phyloP scores from a whole-genome alignment of 2,329 filamentous ascomycete species.

The Fusarium chlamydosporum region DNA sequence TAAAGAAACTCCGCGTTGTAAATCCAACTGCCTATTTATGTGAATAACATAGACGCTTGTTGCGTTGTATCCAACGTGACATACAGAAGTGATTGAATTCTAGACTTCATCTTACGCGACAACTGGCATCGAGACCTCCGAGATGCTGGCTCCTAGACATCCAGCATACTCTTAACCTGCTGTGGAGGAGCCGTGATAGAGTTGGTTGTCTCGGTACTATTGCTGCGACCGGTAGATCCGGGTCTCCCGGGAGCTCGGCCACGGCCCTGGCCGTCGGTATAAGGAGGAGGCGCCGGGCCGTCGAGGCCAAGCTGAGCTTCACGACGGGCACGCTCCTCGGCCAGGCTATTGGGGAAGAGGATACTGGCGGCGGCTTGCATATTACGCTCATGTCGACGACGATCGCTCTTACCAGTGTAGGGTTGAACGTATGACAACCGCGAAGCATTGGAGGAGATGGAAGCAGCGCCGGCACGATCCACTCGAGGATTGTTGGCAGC shows the following conservation, averaged over 20 bases:
- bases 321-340: slow-evolving; percentile 53
- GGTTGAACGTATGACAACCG: slow-evolving; percentile 28
- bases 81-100: slow-evolving; percentile 20
- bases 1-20: slow-evolving; percentile 12
- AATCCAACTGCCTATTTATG: slow-evolving; percentile 24
- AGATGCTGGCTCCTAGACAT: slow-evolving; percentile 58
- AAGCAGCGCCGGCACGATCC: slow-evolving; percentile 52
- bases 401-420: slow-evolving; percentile 62
- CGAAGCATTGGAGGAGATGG: slow-evolving; percentile 40
- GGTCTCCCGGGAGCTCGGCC: slow-evolving; percentile 46
- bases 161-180: slow-evolving; percentile 71
- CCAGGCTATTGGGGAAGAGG: slow-evolving; percentile 63
- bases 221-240: slow-evolving; percentile 57
- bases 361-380: slow-evolving; percentile 61
- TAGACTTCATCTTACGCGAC: slow-evolving; percentile 2
- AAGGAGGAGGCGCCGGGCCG: slow-evolving; percentile 61
- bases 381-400: slow-evolving; percentile 61
- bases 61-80: slow-evolving; percentile 22
- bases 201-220: slow-evolving; percentile 62
- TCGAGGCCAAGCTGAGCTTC: slow-evolving; percentile 60
- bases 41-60: slow-evolving; percentile 24
- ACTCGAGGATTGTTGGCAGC: slow-evolving; percentile 51
- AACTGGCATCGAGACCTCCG: neutral
- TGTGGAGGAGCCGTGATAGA: slow-evolving; percentile 66
- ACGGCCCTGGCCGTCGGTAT: slow-evolving; percentile 51